Evolutionary conservation across 1,284 basidiomycete genomes (phyloP).

Genomic region (Fistulina hepatica): DNA sequence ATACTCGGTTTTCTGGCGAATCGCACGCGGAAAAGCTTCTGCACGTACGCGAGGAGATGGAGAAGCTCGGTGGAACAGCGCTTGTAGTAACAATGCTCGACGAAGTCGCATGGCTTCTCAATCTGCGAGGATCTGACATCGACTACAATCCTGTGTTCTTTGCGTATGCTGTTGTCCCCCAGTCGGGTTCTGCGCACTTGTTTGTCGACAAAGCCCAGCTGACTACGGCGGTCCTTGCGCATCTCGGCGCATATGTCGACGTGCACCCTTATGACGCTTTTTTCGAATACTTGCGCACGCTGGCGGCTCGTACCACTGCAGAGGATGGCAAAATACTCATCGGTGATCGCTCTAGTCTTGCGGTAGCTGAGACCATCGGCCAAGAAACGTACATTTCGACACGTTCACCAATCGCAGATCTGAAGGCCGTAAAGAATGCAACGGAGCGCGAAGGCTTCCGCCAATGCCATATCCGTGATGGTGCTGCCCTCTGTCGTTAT

Average conservation of each 20-base stretch:
- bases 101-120: constrained; percentile 91
- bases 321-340: constrained; percentile 42
- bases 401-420: constrained; percentile 67
- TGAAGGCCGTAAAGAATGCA: constrained; percentile 87
- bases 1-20: constrained; percentile 64
- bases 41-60: constrained; percentile 54
- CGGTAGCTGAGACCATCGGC: constrained; percentile 68
- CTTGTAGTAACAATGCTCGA: constrained; percentile 76
- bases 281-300: constrained; percentile 46
- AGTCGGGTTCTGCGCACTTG: constrained; percentile 51
- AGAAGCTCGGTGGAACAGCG: constrained; percentile 54
- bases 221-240: constrained; percentile 40
- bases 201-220: constrained; percentile 68
- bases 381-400: constrained; percentile 21
- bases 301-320: constrained; percentile 20
- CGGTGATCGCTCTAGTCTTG: constrained; percentile 66
- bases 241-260: constrained; percentile 54
- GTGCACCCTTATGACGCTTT: constrained; percentile 66
- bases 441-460: constrained; percentile 87
- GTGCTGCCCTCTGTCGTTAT: constrained; percentile 77
- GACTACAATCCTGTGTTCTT: constrained; percentile 96
- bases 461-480: constrained; percentile 83
- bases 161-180: constrained; percentile 80
- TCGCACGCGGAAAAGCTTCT: constrained; percentile 56
- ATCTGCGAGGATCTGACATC: constrained; percentile 88